Evolutionary conservation across 306 rosid genomes (phyloP), one percentile per base, ranked within the genome.

Genomic region (Cyamopsis tetragonoloba): DNA sequence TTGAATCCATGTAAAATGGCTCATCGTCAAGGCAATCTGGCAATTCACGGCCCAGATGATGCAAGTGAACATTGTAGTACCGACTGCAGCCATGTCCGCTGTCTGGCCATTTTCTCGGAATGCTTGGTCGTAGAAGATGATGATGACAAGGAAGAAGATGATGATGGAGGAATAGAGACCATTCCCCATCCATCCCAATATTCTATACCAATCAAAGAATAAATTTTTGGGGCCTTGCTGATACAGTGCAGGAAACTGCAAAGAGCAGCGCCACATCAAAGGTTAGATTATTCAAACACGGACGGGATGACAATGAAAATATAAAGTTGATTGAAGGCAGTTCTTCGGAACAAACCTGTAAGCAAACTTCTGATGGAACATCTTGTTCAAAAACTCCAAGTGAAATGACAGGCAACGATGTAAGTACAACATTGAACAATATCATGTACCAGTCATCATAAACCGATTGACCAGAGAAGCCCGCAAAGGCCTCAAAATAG

Each of bases 341-440:
- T 62, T 66, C 50, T 68, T 37, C 18, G 58, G 69, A 66, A 78
- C 86, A 77, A 67, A 95, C 99, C 99, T 95, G 95, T 77, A 95
- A 81, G 86, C 99, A 95, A 71, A 95, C 89, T 79, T 95, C 99
- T 9, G 99, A 90, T 15, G 99, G 84, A 62, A 95, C 99, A 65
- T 95, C 99, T 82, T 95, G 99, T 54, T 95, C 99, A 72, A 95
- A 91, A 69, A 88, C 99, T 46, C 99, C 99, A 41, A 95, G 99
- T 24, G 99, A 90, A 77, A 95, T 95, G 82, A 95, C 99, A 30
- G 99, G 99, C 68, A 95, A 76, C 51, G 99, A 95, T 70, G 99
- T 95, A 59, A 95, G 99, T 66, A 90, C 79, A 70, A 88, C 99
- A 41, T 95, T 95, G 77, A 95, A 95, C 37, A 91, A 85, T 69